Percentiles rank a stretch among this genome's conserved stretches.
Conservation (phyloP, 108 stramenopile species). For the Fragilaria crotonensis region DNA sequence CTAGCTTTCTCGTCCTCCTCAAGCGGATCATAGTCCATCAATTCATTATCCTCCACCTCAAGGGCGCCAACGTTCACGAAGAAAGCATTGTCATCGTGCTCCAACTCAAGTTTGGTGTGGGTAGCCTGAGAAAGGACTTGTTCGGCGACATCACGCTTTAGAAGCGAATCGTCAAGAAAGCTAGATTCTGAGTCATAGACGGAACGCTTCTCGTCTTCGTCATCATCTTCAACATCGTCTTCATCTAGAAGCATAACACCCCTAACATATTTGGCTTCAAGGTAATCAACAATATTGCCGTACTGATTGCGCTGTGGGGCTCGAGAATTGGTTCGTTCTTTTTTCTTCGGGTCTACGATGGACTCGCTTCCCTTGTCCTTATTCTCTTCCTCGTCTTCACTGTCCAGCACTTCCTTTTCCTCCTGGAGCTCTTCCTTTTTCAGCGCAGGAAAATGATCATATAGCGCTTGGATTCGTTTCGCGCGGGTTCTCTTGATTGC, state of each 20-base stretch:
- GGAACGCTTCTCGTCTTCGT: conserved; percentile 54
- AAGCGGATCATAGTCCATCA: conserved; percentile 52
- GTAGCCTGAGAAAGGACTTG: conserved; percentile 70
- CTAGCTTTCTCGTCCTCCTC: conserved; percentile 26
- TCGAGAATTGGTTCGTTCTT: conserved; percentile 2
- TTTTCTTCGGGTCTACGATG: conserved; percentile 6
- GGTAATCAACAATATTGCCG: conserved; percentile 67
- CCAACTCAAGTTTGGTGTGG: conserved; percentile 68
- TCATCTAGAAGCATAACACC: conserved; percentile 65
- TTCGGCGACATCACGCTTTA: conserved; percentile 65
- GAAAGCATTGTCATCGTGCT: conserved; percentile 68
- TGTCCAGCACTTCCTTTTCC: not conserved
- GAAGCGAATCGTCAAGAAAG: conserved; percentile 71
- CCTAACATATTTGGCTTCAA: conserved; percentile 82
- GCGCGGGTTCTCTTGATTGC: conserved; percentile 56
- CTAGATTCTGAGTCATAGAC: conserved; percentile 50
- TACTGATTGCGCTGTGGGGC: conserved; percentile 44
- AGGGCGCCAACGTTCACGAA: conserved; percentile 84
- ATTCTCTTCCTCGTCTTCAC: not conserved
- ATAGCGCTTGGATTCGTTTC: conserved; percentile 43
- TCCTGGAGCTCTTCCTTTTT: conserved; percentile 6
- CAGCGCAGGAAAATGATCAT: conserved; percentile 31
- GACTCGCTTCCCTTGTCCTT: not conserved
- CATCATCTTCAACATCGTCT: conserved; percentile 39
- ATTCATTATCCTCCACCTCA: conserved; percentile 72